These are phyloP conservation scores for Periconia sp. DNA, from an alignment of 2,329 filamentous ascomycete species.

Conservation along the genomic window DNA sequence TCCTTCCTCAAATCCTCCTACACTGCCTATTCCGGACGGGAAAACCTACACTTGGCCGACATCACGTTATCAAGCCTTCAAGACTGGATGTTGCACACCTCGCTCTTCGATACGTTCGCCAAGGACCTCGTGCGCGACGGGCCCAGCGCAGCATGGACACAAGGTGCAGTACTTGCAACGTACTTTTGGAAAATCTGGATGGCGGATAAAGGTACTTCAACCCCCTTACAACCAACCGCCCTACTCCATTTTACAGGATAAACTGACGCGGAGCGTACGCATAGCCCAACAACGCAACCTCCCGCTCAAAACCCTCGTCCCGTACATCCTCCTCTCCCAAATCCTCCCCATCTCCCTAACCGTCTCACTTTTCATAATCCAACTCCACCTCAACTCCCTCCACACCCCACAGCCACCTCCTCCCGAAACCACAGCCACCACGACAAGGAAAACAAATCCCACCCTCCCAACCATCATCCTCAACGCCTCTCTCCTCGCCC, in stretches of 20 bases:
- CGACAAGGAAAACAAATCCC: slow-evolving; percentile 15
- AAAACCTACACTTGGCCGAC: slow-evolving; percentile 1
- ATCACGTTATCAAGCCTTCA: slow-evolving; percentile 9
- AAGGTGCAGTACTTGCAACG: slow-evolving; percentile 24
- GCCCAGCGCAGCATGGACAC: slow-evolving; percentile 27
- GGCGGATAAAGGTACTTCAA: slow-evolving; percentile 22
- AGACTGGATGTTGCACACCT: slow-evolving; percentile 31
- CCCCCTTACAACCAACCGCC: background rate
- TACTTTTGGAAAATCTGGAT: slow-evolving; percentile 38
- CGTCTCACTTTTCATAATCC: slow-evolving; percentile 26
- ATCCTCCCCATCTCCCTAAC: slow-evolving; percentile 34
- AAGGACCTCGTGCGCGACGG: slow-evolving; percentile 27
- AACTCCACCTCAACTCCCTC: slow-evolving; percentile 24
- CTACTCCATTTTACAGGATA: no score
- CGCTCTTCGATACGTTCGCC: slow-evolving; percentile 32
- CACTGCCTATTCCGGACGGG: slow-evolving; percentile 18
- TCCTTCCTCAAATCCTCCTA: slow-evolving; percentile 31
- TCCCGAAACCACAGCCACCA: background rate
- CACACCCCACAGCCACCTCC: background rate
- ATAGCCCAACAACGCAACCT: slow-evolving; percentile 18
- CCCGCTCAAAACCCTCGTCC: slow-evolving; percentile 12
- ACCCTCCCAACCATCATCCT: slow-evolving; percentile 30
- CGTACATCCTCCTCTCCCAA: slow-evolving; percentile 31
- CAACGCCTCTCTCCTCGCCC: slow-evolving; percentile 23
- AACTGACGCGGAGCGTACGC: background rate